These are phyloP conservation scores for Clonostachys rosea DNA, from an alignment of 2,329 filamentous ascomycete genomes.

Conservation along the genomic window DNA sequence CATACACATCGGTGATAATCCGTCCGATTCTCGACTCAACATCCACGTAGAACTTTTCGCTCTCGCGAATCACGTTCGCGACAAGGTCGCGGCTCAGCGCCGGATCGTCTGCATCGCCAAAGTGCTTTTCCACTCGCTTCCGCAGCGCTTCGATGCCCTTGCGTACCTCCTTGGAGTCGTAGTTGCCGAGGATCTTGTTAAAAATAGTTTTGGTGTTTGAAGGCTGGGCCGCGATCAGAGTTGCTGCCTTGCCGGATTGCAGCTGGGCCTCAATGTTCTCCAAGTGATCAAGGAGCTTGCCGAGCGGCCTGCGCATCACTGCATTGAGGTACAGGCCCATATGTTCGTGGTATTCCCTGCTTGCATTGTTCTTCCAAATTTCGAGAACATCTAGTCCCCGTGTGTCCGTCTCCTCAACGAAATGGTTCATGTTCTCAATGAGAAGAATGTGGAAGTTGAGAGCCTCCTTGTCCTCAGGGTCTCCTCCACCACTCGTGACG, in stretches of 20 bases:
- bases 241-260: slow-evolving; percentile 51
- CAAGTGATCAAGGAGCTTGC: slow-evolving; percentile 86
- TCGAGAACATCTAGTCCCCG: slow-evolving; percentile 70
- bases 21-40: slow-evolving; percentile 57
- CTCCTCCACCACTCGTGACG: slow-evolving; percentile 35
- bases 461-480: slow-evolving; percentile 87
- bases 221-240: slow-evolving; percentile 70
- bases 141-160: slow-evolving; percentile 86
- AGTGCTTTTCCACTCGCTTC: slow-evolving; percentile 95
- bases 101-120: slow-evolving; percentile 81
- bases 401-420: slow-evolving; percentile 83
- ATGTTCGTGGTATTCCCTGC: slow-evolving; percentile 78
- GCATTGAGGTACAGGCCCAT: slow-evolving; percentile 82
- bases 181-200: slow-evolving; percentile 77
- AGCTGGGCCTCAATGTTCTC: slow-evolving; percentile 79
- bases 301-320: slow-evolving; percentile 83
- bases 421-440: slow-evolving; percentile 99
- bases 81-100: slow-evolving; percentile 56
- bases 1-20: slow-evolving; percentile 58
- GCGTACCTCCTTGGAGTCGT: slow-evolving; percentile 80
- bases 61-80: slow-evolving; percentile 52
- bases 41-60: slow-evolving; percentile 57
- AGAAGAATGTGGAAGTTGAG: slow-evolving; percentile 96
- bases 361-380: slow-evolving; percentile 76
- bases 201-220: slow-evolving; percentile 79